Evolutionary conservation across 495 filamentous ascomycete genomes (phyloP).

Genomic region (Amniculicola lignicola): DNA sequence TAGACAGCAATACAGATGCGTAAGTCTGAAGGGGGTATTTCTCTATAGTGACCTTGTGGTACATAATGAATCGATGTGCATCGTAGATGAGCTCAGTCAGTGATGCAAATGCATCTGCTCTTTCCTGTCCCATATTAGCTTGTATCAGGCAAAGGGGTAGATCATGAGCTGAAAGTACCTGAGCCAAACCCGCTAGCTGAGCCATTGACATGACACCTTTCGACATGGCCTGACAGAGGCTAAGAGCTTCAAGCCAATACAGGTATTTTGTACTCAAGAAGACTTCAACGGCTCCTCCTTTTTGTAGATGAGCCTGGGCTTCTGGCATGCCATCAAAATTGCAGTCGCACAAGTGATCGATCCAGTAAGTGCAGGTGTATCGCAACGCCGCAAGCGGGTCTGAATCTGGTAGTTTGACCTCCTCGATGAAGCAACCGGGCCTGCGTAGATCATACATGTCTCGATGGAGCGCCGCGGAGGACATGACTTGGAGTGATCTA

Average conservation of each 20-base stretch:
- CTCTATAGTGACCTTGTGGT: constrained; percentile 36
- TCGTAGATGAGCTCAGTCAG: constrained; percentile 28
- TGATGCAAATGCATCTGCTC: background rate
- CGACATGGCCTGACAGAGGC: constrained; percentile 36
- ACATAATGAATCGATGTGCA: constrained; percentile 39
- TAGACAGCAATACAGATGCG: constrained; percentile 41
- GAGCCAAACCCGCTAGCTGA: background rate
- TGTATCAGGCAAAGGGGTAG: background rate
- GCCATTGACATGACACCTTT: constrained; percentile 30
- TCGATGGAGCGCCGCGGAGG: constrained; percentile 30
- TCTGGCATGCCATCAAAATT: background rate
- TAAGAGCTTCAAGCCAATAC: constrained; percentile 47
- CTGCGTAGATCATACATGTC: constrained; percentile 35
- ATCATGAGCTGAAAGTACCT: background rate
- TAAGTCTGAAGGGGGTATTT: constrained; percentile 40
- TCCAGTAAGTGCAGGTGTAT: constrained; percentile 20
- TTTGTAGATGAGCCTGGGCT: background rate
- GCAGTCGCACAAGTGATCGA: constrained; percentile 17
- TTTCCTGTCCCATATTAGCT: background rate
- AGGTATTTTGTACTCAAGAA: constrained; percentile 48
- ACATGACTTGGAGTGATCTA: constrained; percentile 36
- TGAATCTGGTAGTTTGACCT: constrained; percentile 6
- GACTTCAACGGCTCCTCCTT: constrained; percentile 24
- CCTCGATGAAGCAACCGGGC: constrained; percentile 4
- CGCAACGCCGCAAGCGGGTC: constrained; percentile 18